A percentile compares a stretch with the other conserved stretches of the same genome.
Conservation (phyloP, 2,329 filamentous ascomycete genomes). For the Leptodontidium sp. region DNA sequence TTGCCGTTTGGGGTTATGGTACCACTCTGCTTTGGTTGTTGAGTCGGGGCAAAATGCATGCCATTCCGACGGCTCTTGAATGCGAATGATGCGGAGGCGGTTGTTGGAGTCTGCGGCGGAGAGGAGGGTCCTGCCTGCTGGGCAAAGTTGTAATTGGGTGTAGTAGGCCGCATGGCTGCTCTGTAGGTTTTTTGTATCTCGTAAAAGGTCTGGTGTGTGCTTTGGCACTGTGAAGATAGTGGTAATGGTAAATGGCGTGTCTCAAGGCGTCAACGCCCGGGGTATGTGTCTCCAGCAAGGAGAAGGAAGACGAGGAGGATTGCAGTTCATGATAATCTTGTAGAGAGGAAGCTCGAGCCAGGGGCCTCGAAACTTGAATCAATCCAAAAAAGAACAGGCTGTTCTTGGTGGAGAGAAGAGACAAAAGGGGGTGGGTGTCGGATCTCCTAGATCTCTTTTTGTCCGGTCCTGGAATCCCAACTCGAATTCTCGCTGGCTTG, state of each 20-base stretch:
- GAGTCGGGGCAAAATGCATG: slow-evolving; percentile 38
- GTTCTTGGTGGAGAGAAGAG: slow-evolving; percentile 25
- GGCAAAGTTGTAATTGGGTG: slow-evolving; percentile 52
- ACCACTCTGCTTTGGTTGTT: slow-evolving; percentile 48
- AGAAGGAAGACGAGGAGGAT: slow-evolving; percentile 46
- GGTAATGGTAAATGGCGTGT: slow-evolving; percentile 21
- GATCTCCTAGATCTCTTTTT: slow-evolving; percentile 32
- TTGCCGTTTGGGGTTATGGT: slow-evolving; percentile 53
- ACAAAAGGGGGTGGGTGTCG: slow-evolving; percentile 35
- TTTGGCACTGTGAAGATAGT: slow-evolving; percentile 25
- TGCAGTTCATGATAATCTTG: slow-evolving; percentile 48
- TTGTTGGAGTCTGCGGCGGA: slow-evolving; percentile 57
- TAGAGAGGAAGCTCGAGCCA: slow-evolving; percentile 34
- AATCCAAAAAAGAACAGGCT: slow-evolving; percentile 27
- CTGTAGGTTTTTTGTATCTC: slow-evolving; percentile 15
- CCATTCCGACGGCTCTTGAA: slow-evolving; percentile 43
- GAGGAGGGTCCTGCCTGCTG: slow-evolving; percentile 54
- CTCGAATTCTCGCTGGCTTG: slow-evolving; percentile 28
- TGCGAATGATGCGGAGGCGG: slow-evolving; percentile 43
- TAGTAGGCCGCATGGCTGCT: slow-evolving; percentile 51
- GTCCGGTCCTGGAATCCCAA: slow-evolving; percentile 27
- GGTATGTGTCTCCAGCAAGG: slow-evolving; percentile 47
- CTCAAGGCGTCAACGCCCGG: slow-evolving; percentile 46
- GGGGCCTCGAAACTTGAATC: slow-evolving; percentile 40
- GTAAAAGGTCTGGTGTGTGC: slow-evolving; percentile 22